A percentile compares a stretch with the other conserved stretches of the same genome.
These are phyloP conservation scores for Rhododendron molle DNA, from an alignment of 148 eudicot species.

Conservation along the genomic window DNA sequence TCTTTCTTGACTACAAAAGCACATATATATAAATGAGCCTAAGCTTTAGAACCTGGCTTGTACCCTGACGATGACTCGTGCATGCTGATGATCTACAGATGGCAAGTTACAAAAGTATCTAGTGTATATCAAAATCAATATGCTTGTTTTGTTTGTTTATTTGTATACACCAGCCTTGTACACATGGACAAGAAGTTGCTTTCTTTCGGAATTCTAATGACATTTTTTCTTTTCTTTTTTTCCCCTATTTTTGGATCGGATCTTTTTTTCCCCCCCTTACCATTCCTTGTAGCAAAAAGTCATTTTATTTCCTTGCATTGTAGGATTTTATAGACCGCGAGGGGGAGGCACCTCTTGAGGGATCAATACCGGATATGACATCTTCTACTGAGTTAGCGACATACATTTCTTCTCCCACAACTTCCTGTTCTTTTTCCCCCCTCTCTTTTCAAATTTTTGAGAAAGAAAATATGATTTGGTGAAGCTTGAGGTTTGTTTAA, in stretches of 20 bases:
- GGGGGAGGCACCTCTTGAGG: slow-evolving; percentile 95
- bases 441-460: slow-evolving; percentile 1
- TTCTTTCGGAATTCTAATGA: neutral
- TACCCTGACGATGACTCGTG: neutral
- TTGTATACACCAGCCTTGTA: neutral
- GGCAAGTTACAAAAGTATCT: neutral
- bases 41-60: neutral
- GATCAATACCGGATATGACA: slow-evolving; percentile 98
- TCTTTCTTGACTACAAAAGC: neutral
- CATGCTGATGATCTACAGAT: neutral
- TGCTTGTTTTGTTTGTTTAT: neutral
- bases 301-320: slow-evolving; percentile 10
- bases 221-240: neutral
- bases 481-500: slow-evolving; percentile 5
- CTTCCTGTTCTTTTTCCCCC: neutral
- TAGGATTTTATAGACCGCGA: slow-evolving; percentile 94
- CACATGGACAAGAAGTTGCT: neutral
- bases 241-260: neutral
- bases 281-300: neutral
- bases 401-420: neutral
- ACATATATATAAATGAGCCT: neutral
- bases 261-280: neutral
- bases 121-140: neutral
- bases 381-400: slow-evolving; percentile 88
- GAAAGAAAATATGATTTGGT: neutral